phyloP scores from a whole-genome alignment of 1,284 basidiomycete species.

The Ganoderma meredithae region DNA sequence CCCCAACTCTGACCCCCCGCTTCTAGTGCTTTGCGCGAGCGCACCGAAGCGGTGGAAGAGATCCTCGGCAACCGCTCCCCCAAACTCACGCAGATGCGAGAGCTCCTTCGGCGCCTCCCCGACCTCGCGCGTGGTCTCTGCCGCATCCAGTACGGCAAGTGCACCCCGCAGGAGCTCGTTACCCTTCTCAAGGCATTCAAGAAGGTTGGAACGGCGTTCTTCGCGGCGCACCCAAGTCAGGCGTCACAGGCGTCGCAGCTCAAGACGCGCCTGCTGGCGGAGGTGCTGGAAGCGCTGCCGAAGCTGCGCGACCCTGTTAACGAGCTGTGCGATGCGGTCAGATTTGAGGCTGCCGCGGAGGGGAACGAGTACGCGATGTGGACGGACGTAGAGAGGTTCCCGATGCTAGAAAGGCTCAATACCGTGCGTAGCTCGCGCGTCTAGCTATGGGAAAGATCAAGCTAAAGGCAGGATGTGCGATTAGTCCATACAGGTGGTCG shows the following conservation, averaged over 20 bases:
- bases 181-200: conserved; percentile 81
- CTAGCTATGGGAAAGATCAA: background rate
- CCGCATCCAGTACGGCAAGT: conserved; percentile 92
- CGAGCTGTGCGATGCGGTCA: conserved; percentile 66
- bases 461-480: background rate
- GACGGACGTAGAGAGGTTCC: conserved; percentile 75
- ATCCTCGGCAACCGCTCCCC: conserved; percentile 67
- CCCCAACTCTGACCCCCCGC: background rate
- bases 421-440: conserved; percentile 41
- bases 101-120: conserved; percentile 78
- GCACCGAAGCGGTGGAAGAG: conserved; percentile 88
- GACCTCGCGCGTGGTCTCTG: conserved; percentile 92
- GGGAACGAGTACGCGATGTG: conserved; percentile 81
- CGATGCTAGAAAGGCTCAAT: conserved; percentile 63
- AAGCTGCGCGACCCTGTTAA: conserved; percentile 64
- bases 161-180: conserved; percentile 86
- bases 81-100: conserved; percentile 69
- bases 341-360: conserved; percentile 70
- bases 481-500: conserved; percentile 67
- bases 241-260: conserved; percentile 59
- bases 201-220: conserved; percentile 76
- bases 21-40: conserved; percentile 71
- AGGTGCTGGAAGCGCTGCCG: conserved; percentile 76
- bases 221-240: conserved; percentile 33
- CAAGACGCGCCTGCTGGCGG: conserved; percentile 72